Percentiles rank a stretch among this genome's conserved stretches.
Conservation (phyloP, 164 flowering plant species). For the Malania oleifera region DNA sequence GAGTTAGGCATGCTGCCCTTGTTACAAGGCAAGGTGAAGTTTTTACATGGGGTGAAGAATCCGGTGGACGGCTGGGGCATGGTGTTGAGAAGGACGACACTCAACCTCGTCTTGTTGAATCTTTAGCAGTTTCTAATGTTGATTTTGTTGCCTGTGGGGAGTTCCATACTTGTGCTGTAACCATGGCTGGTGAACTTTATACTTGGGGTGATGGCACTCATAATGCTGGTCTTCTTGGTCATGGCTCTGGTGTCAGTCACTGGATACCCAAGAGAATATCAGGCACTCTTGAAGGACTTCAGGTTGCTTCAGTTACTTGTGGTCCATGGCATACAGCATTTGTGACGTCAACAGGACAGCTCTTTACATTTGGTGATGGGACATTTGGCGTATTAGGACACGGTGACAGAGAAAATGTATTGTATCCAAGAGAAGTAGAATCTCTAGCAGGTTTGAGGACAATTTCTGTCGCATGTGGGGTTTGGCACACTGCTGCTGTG, state of each 20-base stretch:
- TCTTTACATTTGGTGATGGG: constrained; percentile 87
- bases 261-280: constrained; percentile 78
- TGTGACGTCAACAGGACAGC: constrained; percentile 61
- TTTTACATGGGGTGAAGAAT: constrained; percentile 86
- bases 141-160: constrained; percentile 77
- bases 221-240: constrained; percentile 72
- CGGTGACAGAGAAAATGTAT: constrained; percentile 57
- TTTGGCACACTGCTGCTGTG: constrained; percentile 90
- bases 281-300: constrained; percentile 76
- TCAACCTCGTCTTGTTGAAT: constrained; percentile 63
- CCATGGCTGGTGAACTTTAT: constrained; percentile 68
- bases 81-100: constrained; percentile 58
- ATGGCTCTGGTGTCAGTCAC: constrained; percentile 68
- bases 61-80: constrained; percentile 81
- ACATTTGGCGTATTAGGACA: constrained; percentile 89
- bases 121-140: constrained; percentile 40
- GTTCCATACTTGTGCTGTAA: constrained; percentile 75
- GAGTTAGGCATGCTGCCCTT: constrained; percentile 69
- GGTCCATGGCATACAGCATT: constrained; percentile 91
- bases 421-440: constrained; percentile 67
- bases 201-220: constrained; percentile 89
- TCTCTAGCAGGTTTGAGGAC: constrained; percentile 69
- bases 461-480: constrained; percentile 76
- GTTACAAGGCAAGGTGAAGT: constrained; percentile 80
- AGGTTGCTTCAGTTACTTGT: constrained; percentile 64